phyloP scores from a whole-genome alignment of 345 rosid species.

The Noccaea caerulescens region DNA sequence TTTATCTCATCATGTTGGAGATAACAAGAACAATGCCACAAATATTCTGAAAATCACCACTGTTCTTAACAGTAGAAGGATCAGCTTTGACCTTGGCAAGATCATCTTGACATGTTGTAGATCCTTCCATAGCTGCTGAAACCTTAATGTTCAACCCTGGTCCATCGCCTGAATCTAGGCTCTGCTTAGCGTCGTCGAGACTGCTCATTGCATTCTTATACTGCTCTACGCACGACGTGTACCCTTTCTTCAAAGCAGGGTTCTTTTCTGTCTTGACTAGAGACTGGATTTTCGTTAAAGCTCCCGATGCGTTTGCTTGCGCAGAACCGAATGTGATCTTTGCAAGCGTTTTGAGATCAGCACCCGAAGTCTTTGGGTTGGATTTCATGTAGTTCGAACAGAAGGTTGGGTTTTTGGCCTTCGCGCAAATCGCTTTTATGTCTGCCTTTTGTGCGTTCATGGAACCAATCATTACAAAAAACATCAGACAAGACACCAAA shows the following conservation, averaged over 20 bases:
- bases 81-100: conserved; percentile 28
- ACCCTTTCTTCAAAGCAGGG: conserved; percentile 24
- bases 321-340: conserved; percentile 31
- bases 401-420: conserved; percentile 37
- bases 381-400: conserved; percentile 34
- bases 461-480: conserved; percentile 30
- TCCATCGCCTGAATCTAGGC: conserved; percentile 20
- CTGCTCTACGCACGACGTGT: conserved; percentile 26
- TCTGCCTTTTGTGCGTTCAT: conserved; percentile 30
- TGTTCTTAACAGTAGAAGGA: conserved; percentile 29
- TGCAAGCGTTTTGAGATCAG: conserved; percentile 32
- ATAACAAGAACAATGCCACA: conserved; percentile 42
- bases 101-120: conserved; percentile 29
- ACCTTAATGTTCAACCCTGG: conserved; percentile 38
- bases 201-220: conserved; percentile 31
- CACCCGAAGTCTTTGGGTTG: conserved; percentile 23
- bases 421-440: conserved; percentile 20
- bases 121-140: conserved; percentile 41
- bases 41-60: conserved; percentile 34
- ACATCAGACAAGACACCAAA: conserved; percentile 28
- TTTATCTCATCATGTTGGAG: conserved; percentile 39
- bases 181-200: conserved; percentile 34
- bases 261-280: conserved; percentile 22
- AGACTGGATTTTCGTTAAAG: background rate
- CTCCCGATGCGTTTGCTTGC: conserved; percentile 35